These are phyloP conservation scores for Malassezia globosa DNA, from an alignment of 1,284 basidiomycete species.

Conservation along the genomic window DNA sequence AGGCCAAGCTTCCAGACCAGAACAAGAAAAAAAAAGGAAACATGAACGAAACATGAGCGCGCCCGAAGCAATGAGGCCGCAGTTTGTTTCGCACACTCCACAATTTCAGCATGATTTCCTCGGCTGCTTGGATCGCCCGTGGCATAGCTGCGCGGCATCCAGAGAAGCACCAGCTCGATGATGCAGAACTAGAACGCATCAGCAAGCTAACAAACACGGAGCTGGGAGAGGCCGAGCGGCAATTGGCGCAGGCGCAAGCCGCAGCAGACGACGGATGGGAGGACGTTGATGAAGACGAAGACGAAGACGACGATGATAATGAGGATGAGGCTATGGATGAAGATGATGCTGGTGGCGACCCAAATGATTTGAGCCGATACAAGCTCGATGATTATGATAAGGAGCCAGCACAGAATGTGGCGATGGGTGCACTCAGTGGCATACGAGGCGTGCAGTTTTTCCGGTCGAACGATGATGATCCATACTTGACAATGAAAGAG, in stretches of 20 bases:
- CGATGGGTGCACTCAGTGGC: conserved; percentile 77
- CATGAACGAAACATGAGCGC: conserved; percentile 2
- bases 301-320: conserved; percentile 52
- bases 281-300: conserved; percentile 53
- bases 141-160: conserved; percentile 69
- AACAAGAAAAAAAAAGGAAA: conserved; percentile 3
- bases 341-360: conserved; percentile 52
- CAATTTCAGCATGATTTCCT: conserved; percentile 49
- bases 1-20: no score
- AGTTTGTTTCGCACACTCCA: background rate
- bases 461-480: conserved; percentile 82
- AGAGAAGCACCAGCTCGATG: conserved; percentile 77
- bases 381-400: conserved; percentile 89
- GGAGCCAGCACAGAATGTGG: conserved; percentile 55
- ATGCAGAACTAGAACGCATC: conserved; percentile 78
- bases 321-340: conserved; percentile 52
- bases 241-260: conserved; percentile 55
- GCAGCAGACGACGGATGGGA: conserved; percentile 22
- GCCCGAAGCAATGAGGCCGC: no score
- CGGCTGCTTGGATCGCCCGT: conserved; percentile 64
- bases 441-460: conserved; percentile 91
- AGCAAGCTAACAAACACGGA: conserved; percentile 76
- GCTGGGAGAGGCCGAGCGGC: conserved; percentile 72
- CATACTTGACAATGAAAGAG: conserved; percentile 91
- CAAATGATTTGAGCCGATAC: conserved; percentile 77